phyloP scores from a whole-genome alignment of 768 basidiomycete genomes.

The Tricholomella constricta region DNA sequence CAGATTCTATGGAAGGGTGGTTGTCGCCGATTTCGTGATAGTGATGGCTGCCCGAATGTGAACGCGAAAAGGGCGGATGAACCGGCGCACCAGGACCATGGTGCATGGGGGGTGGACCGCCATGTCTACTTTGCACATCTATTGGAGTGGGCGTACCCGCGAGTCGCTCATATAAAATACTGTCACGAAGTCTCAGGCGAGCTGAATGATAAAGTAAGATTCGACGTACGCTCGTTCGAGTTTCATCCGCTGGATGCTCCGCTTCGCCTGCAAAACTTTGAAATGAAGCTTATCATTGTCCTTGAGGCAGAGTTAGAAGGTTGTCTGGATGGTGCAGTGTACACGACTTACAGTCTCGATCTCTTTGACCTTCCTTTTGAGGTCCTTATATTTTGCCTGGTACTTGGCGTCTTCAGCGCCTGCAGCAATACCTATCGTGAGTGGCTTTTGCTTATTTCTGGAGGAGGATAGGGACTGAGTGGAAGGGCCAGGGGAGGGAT shows the following conservation, averaged over 20 bases:
- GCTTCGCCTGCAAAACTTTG: slow-evolving; percentile 78
- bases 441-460: slow-evolving; percentile 51
- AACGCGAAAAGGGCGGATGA: slow-evolving; percentile 36
- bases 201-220: slow-evolving; percentile 18
- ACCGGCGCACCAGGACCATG: slow-evolving; percentile 37
- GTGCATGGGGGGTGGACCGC: slow-evolving; percentile 31
- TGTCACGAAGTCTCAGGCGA: slow-evolving; percentile 19
- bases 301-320: slow-evolving; percentile 40
- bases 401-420: slow-evolving; percentile 87
- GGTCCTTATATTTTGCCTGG: slow-evolving; percentile 84
- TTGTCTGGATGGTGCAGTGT: slow-evolving; percentile 9
- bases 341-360: slow-evolving; percentile 68
- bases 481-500: slow-evolving; percentile 55
- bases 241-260: slow-evolving; percentile 84
- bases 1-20: slow-evolving; percentile 43
- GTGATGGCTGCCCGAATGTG: slow-evolving; percentile 34
- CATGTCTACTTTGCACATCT: slow-evolving; percentile 44
- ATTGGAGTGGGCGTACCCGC: slow-evolving; percentile 61
- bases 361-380: slow-evolving; percentile 86
- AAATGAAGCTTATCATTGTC: slow-evolving; percentile 88
- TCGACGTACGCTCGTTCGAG: slow-evolving; percentile 81
- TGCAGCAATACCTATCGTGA: slow-evolving; percentile 66
- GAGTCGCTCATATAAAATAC: slow-evolving; percentile 80
- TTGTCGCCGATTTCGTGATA: slow-evolving; percentile 42
- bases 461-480: slow-evolving; percentile 32